Base-by-base conservation (phyloP, 306 rosid genomes). In the Mimosa bimucronata region DNA sequence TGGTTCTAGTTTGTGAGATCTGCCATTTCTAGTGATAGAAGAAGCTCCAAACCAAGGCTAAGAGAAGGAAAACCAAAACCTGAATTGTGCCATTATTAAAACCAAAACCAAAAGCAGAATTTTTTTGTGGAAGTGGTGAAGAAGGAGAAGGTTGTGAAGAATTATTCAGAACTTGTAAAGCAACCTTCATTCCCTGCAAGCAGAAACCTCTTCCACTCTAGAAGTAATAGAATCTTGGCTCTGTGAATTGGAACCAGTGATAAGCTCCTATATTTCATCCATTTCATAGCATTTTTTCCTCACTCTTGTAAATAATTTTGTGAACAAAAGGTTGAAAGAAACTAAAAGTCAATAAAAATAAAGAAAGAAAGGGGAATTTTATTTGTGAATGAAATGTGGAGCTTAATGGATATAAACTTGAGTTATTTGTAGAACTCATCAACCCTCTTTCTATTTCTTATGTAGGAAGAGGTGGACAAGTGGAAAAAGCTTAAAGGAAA, bases 121-220 rank as follows among this genome's bases (percentile, higher is more conserved):
- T 9, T 26, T 7, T 21, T 8, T 53, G 40, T 15, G 82, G 80
- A 69, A 74, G 60, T 66, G 80, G 83, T 13, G 75, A 50, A 9
- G 76, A 60, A 73, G n/a, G n/a, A n/a, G 79, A 4, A 5, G 79
- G 71, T 18, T 76, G 78, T 30, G 11, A 25, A 80, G 12, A 19
- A 79, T 68, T 13, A 5, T 80, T 41, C 34, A 29, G 15, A 58
- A 87, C 92, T 2, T 44, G 1, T 23, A 93, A 66, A n/a, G 89
- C 81, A 64, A 90, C 83, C 57, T 85, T 88, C 88, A 91, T 21
- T 3, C 97, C 93, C 0, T 84, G 38, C 70, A 23, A 83, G 84
- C 94, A 93, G 83, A 31, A 77, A 13, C 92, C 97, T 61, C 92
- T 82, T 13, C 89, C 80, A 61, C 88, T 80, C 64, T 88, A 19